A percentile compares a stretch with the other conserved stretches of the same genome.
Conservation (phyloP, 148 eudicot species). For the Camellia japonica region DNA sequence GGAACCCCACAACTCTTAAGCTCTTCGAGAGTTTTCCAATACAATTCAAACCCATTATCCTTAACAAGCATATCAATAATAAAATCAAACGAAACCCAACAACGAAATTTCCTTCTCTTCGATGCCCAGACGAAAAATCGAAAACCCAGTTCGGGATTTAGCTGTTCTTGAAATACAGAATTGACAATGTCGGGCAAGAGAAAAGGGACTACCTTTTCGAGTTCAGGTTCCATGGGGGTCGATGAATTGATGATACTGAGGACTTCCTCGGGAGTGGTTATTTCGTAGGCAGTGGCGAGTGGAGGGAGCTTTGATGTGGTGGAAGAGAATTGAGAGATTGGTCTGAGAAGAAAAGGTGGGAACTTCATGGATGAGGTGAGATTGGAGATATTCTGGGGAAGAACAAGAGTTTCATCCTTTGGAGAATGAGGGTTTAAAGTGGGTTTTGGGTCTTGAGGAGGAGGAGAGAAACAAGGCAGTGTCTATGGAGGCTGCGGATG, state of each 20-base stretch:
- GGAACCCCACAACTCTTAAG: constrained; percentile 28
- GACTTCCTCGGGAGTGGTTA: constrained; percentile 28
- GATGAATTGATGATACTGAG: constrained; percentile 28
- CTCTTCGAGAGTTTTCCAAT: constrained; percentile 61
- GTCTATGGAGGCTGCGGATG: too few species aligned
- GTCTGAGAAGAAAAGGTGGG: constrained; percentile 17
- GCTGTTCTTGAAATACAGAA: constrained; percentile 34
- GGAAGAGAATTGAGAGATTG: constrained; percentile 3
- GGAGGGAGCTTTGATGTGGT: not conserved
- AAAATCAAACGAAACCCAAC: constrained; percentile 36
- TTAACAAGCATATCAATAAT: constrained; percentile 37
- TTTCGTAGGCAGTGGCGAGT: constrained; percentile 14
- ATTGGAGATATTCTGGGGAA: not conserved
- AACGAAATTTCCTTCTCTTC: constrained; percentile 19
- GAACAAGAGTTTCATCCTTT: not conserved
- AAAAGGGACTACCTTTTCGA: constrained; percentile 31
- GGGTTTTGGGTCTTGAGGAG: not conserved
- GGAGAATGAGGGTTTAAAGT: not conserved
- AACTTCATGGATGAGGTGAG: constrained; percentile 21
- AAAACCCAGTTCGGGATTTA: constrained; percentile 39
- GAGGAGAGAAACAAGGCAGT: too few species aligned
- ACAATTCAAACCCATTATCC: constrained; percentile 47
- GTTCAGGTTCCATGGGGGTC: constrained; percentile 45
- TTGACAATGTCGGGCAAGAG: constrained; percentile 32
- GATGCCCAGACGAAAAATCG: constrained; percentile 77